phyloP scores from a whole-genome alignment of 2,329 filamentous ascomycete genomes.

The Niveomyces coronatus region DNA sequence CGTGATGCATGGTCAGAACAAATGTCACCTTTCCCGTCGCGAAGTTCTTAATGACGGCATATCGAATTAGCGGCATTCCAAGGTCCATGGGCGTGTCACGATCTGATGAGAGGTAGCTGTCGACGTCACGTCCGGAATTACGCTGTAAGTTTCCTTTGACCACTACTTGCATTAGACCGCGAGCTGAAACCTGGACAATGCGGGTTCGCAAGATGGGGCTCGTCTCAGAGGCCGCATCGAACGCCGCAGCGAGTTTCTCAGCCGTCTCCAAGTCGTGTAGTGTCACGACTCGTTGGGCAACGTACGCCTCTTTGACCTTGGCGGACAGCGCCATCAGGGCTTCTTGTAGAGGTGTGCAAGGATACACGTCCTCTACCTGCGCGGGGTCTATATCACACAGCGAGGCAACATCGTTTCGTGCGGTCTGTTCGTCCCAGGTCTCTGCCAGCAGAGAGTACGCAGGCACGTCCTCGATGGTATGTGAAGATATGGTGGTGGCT shows the following conservation, averaged over 20 bases:
- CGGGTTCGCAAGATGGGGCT: constrained; percentile 37
- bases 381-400: constrained; percentile 27
- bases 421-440: constrained; percentile 23
- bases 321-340: constrained; percentile 42
- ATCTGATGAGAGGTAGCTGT: constrained; percentile 31
- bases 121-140: constrained; percentile 23
- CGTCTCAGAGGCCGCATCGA: constrained; percentile 26
- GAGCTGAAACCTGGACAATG: constrained; percentile 34
- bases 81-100: constrained; percentile 31
- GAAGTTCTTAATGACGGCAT: constrained; percentile 28
- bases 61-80: constrained; percentile 35
- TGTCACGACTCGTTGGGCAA: constrained; percentile 38
- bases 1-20: constrained; percentile 46
- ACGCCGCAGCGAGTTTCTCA: constrained; percentile 30
- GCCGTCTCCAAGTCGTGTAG: constrained; percentile 27
- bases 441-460: constrained; percentile 31
- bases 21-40: constrained; percentile 28
- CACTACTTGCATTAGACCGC: constrained; percentile 37
- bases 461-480: constrained; percentile 17
- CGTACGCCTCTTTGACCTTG: constrained; percentile 40
- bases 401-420: constrained; percentile 27
- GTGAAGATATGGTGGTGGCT: constrained; percentile 13
- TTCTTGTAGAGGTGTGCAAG: constrained; percentile 44
- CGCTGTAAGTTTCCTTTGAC: constrained; percentile 28
- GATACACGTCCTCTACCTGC: constrained; percentile 40